Evolutionary conservation across 2,329 filamentous ascomycete genomes (phyloP), one percentile per base, ranked within the genome.

Genomic region (Trichoderma arundinaceum): DNA sequence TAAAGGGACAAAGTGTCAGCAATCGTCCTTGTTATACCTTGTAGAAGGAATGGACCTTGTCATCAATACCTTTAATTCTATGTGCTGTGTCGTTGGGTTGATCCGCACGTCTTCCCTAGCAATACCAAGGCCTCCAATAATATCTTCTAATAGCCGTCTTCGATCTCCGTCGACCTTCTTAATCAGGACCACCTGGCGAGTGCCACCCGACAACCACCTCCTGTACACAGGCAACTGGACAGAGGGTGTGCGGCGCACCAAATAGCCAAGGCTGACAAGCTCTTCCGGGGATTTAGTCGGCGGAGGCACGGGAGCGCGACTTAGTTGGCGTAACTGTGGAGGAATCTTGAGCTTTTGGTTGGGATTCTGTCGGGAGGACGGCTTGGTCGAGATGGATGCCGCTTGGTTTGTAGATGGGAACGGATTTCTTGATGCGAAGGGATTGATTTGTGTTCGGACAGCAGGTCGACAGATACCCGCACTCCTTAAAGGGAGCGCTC

Each of bases 101-200:
- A 87, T 69, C 68, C 76, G 79, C 48, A 89, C 80, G 7, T 87
- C 79, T 13, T 84, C 80, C 57, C 82, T 74, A 28, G 83, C 77
- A 48, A 94, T 73, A 1, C 81, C 78, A 67, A 97, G 76, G 10
- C 82, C 84, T 19, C 78, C 74, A 43, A 82, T 79, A 65, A 98
- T 75, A 71, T 93, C 90, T 41, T 84, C 77, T 68, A 86, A 83
- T 69, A 98, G 75, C 3, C 81, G 84, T 38, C 81, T 77, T 57
- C 88, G 73, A 75, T 96, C 85, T 15, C 95, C 95, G 65, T 92
- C 88, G 57, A 94, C 84, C 78, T 91, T 93, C 76, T 92, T 90
- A 64, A 99, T 79, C 65, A 87, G 78, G 5, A 94, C 96, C 72
- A 91, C 79, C 72, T 88, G 86, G 74, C 88, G 83, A 69, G 91